Conservation (phyloP, 192 early-diverging fungal species). For the Linnemannia elongata region DNA sequence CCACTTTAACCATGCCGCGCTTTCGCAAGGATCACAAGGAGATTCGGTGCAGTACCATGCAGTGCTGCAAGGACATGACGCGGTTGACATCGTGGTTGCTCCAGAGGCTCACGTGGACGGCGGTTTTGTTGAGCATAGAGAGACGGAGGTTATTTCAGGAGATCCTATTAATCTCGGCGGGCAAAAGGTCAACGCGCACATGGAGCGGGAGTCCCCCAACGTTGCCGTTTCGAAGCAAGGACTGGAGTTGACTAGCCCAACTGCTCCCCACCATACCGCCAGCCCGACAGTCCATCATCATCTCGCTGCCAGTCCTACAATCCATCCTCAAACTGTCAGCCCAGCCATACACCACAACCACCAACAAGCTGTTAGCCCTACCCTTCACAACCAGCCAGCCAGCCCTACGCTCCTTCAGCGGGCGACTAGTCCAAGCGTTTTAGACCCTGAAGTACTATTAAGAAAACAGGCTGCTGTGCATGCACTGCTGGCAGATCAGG, state of each 20-base stretch:
- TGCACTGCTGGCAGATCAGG: not conserved
- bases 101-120: no score
- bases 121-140: no score
- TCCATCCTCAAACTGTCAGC: not conserved
- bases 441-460: conserved; percentile 3
- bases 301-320: not conserved
- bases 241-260: not conserved
- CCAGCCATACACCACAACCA: not conserved
- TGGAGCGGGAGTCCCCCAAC: not conserved
- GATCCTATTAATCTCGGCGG: not conserved
- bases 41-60: no score
- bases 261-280: not conserved
- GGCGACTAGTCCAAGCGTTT: conserved; percentile 7
- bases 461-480: conserved; percentile 17
- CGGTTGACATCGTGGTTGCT: no score
- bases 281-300: not conserved
- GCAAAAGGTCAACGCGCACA: not conserved
- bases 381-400: not conserved
- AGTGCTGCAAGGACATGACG: no score
- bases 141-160: no score
- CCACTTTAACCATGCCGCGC: no score
- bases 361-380: not conserved
- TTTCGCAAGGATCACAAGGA: no score
- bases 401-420: not conserved
- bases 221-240: not conserved